A percentile compares a stretch with the other conserved stretches of the same genome.
These are phyloP conservation scores for Phaeodactylum tricornutum DNA, from an alignment of 108 stramenopile genomes.

Conservation along the genomic window DNA sequence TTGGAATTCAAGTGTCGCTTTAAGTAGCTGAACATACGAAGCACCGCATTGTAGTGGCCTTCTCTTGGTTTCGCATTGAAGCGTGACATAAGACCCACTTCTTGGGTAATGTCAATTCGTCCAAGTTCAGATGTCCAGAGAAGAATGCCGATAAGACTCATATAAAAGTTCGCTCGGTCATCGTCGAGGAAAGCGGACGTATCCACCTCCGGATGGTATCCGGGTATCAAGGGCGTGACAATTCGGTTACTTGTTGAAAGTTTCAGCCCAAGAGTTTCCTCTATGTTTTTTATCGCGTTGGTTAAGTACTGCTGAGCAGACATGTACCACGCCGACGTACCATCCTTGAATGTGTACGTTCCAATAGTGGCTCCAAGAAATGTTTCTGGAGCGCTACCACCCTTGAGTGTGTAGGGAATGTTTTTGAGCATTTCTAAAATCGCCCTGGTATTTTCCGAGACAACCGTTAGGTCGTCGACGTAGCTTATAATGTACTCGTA, in stretches of 20 bases:
- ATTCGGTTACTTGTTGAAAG: conserved; percentile 7
- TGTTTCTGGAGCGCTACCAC: conserved; percentile 11
- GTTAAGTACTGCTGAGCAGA: conserved; percentile 13
- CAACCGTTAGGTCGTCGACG: conserved; percentile 17
- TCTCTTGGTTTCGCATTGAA: conserved; percentile 20
- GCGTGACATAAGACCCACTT: conserved; percentile 30
- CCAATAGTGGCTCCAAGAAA: conserved; percentile 16
- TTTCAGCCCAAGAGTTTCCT: conserved; percentile 10
- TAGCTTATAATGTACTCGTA: conserved; percentile 27
- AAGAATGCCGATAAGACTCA: conserved; percentile 25
- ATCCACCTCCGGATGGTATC: conserved; percentile 16
- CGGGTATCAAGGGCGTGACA: conserved; percentile 14
- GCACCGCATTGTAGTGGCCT: conserved; percentile 28
- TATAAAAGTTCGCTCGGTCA: conserved; percentile 15
- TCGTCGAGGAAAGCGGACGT: conserved; percentile 1
- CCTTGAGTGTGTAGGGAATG: conserved; percentile 8
- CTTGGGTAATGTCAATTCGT: conserved; percentile 26
- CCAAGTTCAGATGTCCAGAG: conserved; percentile 42
- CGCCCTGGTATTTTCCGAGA: not conserved
- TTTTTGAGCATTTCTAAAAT: conserved; percentile 4
- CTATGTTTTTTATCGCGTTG: conserved; percentile 17
- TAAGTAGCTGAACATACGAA: conserved; percentile 23
- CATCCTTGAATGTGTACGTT: conserved; percentile 5
- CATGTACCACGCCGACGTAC: conserved; percentile 11
- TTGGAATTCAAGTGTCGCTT: conserved; percentile 8